phyloP scores from a whole-genome alignment of 495 filamentous ascomycete genomes.

The Talaromyces adpressus region DNA sequence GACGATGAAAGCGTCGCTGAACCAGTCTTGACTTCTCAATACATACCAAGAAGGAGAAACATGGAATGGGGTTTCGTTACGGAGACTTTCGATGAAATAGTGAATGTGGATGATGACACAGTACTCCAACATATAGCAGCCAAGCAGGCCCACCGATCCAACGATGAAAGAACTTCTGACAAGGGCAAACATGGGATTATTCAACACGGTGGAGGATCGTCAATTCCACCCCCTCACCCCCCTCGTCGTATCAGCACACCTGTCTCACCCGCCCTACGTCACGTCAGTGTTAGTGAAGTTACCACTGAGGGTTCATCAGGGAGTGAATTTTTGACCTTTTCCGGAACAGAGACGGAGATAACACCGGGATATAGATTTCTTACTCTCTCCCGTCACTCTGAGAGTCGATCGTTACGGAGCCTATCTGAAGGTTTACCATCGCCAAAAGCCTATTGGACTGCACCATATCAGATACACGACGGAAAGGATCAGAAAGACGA shows the following conservation, averaged over 20 bases:
- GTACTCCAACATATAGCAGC: background rate
- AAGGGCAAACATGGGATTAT: background rate
- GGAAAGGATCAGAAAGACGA: too few relatives aligned
- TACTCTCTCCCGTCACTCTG: too few relatives aligned
- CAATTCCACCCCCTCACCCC: constrained; percentile 27
- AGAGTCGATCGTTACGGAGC: too few relatives aligned
- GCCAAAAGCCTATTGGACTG: too few relatives aligned
- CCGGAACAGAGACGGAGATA: too few relatives aligned
- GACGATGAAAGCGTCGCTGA: background rate
- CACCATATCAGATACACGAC: too few relatives aligned
- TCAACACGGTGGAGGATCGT: constrained; percentile 20
- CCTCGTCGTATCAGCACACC: constrained; percentile 56
- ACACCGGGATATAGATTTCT: too few relatives aligned
- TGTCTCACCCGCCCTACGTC: constrained; percentile 49
- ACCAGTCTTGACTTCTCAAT: background rate
- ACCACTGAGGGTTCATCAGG: background rate
- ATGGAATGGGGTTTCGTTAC: background rate
- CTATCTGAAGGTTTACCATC: too few relatives aligned
- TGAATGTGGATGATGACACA: background rate
- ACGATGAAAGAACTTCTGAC: background rate
- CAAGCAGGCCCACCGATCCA: background rate
- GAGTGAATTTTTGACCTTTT: background rate
- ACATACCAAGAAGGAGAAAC: background rate
- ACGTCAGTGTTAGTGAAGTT: constrained; percentile 16
- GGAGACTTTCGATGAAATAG: background rate